Base-by-base conservation (phyloP, 306 rosid species). In the peach (Prunus persica) region DNA sequence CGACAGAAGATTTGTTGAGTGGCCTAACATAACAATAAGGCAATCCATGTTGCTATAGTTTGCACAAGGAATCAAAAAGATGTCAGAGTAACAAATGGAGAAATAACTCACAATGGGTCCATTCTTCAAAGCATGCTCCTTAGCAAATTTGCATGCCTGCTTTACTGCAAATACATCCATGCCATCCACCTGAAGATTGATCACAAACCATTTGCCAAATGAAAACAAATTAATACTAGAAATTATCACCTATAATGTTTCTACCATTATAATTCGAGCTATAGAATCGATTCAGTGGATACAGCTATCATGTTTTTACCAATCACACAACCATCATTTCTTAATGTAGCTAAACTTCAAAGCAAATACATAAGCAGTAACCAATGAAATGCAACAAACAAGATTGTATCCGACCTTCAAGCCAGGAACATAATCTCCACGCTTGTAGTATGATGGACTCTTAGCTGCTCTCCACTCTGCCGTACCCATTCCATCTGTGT, bases 161-260 rank as follows among this genome's bases (percentile, higher is more conserved):
- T 96, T 96, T 71, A 96, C 98, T 34, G 98, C 99, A 78, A 96
- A 84, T 73, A 84, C 98, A 81, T 96, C 99, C 99, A 96, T 96
- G 64, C 99, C 99, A 80, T 96, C 98, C 34, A 96, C 96, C 99
- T 96, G 69, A 74, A 81, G 32, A 49, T 25, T 46, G 24, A 32
- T 77, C 32, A 34, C 77, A 51, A 32, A 38, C 38, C 51, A 78
- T 60, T 56, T 52, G 18, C 28, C 7, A 55, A 30, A 52, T 20
- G 2, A 61, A n/a, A 13, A 78, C 0, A 54, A 22, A 49, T 50
- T 22, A 52, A 11, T 58, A 62, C 25, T 19, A 5, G 16, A 46
- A 38, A 32, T n/a, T 32, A 47, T 45, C 56, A 43, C 22, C 55
- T 38, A 65, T 20, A 30, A 65, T 34, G 49, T 11, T 7, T 34